A percentile compares a stretch with the other conserved stretches of the same genome.
Conservation (phyloP, 2,329 filamentous ascomycete genomes). For the Xylaria digitata region DNA sequence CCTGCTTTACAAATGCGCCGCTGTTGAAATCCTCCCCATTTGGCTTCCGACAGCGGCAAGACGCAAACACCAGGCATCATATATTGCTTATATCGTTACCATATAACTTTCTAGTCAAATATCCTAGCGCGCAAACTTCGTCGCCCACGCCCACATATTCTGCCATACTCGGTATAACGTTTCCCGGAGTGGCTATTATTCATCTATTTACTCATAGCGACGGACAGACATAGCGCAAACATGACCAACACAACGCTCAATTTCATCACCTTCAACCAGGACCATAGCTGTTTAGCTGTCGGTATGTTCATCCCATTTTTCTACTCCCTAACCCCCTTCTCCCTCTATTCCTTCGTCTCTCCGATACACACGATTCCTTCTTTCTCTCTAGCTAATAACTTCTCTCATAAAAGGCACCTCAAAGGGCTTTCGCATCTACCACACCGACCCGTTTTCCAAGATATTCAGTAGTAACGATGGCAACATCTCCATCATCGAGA, state of each 20-base stretch:
- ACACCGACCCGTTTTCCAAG: constrained; percentile 94
- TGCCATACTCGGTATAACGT: neutral
- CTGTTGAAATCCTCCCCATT: constrained; percentile 31
- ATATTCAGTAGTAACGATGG: constrained; percentile 95
- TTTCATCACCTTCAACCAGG: constrained; percentile 99
- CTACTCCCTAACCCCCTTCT: neutral
- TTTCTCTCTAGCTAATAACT: constrained; percentile 7
- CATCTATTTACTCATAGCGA: constrained; percentile 4
- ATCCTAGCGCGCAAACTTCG: neutral
- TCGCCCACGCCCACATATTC: neutral
- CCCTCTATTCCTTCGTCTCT: neutral
- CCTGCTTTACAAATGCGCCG: constrained; percentile 32
- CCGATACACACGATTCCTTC: neutral
- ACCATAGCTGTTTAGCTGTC: constrained; percentile 96
- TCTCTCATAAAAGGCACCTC: constrained; percentile 74
- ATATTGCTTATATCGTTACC: neutral
- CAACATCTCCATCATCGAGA: constrained; percentile 96
- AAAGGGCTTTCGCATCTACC: constrained; percentile 95
- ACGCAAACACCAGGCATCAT: constrained; percentile 5
- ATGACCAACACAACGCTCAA: constrained; percentile 85
- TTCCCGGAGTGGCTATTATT: neutral
- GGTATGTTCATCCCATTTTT: constrained; percentile 65
- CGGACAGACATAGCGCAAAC: constrained; percentile 17
- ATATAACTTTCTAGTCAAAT: neutral
- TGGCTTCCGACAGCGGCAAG: constrained; percentile 35